Percentiles rank a stretch among this genome's conserved stretches.
These are phyloP conservation scores for Fusarium citri DNA, from an alignment of 2,329 filamentous ascomycete genomes.

Conservation along the genomic window DNA sequence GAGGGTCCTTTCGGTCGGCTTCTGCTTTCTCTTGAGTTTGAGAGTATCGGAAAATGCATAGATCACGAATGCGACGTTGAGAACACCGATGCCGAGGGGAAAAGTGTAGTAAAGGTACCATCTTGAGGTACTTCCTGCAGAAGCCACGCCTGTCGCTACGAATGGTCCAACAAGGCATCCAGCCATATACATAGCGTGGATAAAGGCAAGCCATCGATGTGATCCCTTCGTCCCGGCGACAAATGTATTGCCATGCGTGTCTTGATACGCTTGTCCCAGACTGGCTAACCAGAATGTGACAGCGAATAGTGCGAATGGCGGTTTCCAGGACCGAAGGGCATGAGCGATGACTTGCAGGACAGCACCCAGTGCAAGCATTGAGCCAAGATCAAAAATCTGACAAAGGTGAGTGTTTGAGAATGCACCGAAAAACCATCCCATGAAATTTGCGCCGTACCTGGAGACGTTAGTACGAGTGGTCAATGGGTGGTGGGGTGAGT, in stretches of 20 bases:
- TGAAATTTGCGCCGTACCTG: slow-evolving; percentile 67
- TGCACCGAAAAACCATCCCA: slow-evolving; percentile 70
- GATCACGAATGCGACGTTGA: slow-evolving; percentile 61
- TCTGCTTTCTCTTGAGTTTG: slow-evolving; percentile 43
- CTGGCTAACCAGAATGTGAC: slow-evolving; percentile 69
- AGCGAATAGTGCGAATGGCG: slow-evolving; percentile 68
- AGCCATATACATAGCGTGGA: slow-evolving; percentile 71
- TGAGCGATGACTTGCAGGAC: slow-evolving; percentile 66
- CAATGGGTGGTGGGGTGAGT: neutral
- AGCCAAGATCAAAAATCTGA: slow-evolving; percentile 65
- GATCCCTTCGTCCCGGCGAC: slow-evolving; percentile 63
- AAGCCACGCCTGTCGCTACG: slow-evolving; percentile 63
- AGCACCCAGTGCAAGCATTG: slow-evolving; percentile 68
- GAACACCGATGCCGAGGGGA: slow-evolving; percentile 62
- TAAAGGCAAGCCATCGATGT: slow-evolving; percentile 71
- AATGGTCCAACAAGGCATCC: slow-evolving; percentile 69
- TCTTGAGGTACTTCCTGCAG: slow-evolving; percentile 46
- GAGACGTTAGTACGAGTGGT: neutral
- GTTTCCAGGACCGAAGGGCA: slow-evolving; percentile 65
- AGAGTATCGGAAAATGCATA: slow-evolving; percentile 63
- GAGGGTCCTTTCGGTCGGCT: neutral
- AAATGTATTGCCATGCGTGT: slow-evolving; percentile 72
- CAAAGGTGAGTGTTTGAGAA: slow-evolving; percentile 65
- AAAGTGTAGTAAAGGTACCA: slow-evolving; percentile 70
- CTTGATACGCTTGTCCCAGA: slow-evolving; percentile 71